Evolutionary conservation across 1,284 basidiomycete genomes (phyloP).

Genomic region (Paramarasmius palmivorus): DNA sequence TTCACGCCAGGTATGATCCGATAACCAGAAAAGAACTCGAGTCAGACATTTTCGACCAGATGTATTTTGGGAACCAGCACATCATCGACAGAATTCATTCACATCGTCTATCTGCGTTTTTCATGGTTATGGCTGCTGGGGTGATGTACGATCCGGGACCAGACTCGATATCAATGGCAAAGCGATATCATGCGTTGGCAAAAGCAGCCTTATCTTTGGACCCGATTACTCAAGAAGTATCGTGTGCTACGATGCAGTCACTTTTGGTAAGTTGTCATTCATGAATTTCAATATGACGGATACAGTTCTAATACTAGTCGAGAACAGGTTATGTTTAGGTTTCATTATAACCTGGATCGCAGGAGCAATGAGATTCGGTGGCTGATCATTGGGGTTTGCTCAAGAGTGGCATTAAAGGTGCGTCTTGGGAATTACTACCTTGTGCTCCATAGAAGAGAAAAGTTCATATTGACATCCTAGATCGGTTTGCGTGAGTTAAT

Average conservation of each 20-base stretch:
- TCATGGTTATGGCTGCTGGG: conserved; percentile 47
- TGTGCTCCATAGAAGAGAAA: conserved; percentile 1
- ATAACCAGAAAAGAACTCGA: conserved; percentile 39
- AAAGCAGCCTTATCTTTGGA: conserved; percentile 47
- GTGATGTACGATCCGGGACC: conserved; percentile 38
- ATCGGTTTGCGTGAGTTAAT: conserved; percentile 50
- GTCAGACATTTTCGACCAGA: conserved; percentile 34
- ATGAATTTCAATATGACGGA: conserved; percentile 33
- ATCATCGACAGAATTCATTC: conserved; percentile 39
- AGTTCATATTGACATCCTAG: conserved; percentile 25
- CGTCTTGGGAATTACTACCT: conserved; percentile 22
- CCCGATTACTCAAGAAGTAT: conserved; percentile 43
- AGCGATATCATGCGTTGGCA: conserved; percentile 45
- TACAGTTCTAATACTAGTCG: conserved; percentile 43
- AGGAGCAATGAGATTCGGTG: conserved; percentile 45
- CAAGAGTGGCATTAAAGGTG: conserved; percentile 45
- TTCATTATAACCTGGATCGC: conserved; percentile 44
- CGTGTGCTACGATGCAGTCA: conserved; percentile 46
- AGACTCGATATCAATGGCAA: conserved; percentile 27
- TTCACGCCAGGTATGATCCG: conserved; percentile 42
- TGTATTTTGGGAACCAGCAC: conserved; percentile 36
- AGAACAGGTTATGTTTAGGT: conserved; percentile 35
- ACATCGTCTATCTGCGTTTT: conserved; percentile 50
- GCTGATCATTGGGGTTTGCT: conserved; percentile 46
- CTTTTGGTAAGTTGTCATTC: conserved; percentile 34